Evolutionary conservation across 2,329 filamentous ascomycete species (phyloP), one percentile per base, ranked within the genome.

Genomic region (Clonostachys rosea): DNA sequence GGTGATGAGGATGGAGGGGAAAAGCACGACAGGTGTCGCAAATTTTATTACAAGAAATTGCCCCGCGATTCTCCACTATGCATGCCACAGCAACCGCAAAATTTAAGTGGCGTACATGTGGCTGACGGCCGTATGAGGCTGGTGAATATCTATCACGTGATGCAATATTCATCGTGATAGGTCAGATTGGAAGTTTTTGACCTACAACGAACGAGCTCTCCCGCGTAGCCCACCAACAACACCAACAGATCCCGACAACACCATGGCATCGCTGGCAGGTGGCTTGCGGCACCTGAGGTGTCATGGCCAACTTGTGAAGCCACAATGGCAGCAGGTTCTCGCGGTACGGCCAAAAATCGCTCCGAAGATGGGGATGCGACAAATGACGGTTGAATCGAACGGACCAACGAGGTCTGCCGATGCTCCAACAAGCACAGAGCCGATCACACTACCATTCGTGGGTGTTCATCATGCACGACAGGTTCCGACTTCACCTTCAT

Each of bases 401-500:
- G 18, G 36, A 33, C 10, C 44, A 40, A 34, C 44, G 18, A 33
- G 35, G n/a, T 37, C 34, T 40, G 40, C 47, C 34, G 39, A 42
- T 42, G 8, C 34, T 12, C 16, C 57, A 16, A 50, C 61, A 24
- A 50, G 55, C 13, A 53, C 24, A 30, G 24, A 10, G 9, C 24
- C 24, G 24, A 30, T 30, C 4, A 1, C 24, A 30, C 24, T 61
- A 0, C 62, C 66, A 1, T 61, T 66, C n/a, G 50, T 60, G 11
- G 60, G 59, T 40, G 53, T 68, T 30, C 54, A 58, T 24, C 77
- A 81, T 54, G 84, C 88, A 46, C 89, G 94, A 54, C 74, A 95
- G 18, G 73, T 96, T 35, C 94, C 94, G 17, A 78, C 79, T 24
- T 96, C 91, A 35, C 85, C 89, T 4, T 94, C 92, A n/a, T 99